phyloP scores from a whole-genome alignment of 1,139 yeast genomes.

The Suhomyces bolitotheri region DNA sequence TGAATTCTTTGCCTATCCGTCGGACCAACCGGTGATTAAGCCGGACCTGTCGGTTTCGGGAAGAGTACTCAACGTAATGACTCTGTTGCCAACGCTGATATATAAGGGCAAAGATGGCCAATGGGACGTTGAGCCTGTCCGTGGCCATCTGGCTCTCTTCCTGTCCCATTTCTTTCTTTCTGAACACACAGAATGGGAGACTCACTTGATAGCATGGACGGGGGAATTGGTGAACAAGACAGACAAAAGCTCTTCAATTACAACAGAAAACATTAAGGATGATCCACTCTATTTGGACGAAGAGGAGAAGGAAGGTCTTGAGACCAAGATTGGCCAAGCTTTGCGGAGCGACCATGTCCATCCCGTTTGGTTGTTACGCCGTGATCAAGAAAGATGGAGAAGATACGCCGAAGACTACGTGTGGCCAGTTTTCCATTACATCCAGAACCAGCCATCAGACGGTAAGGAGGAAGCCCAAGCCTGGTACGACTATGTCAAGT shows the following conservation, averaged over 20 bases:
- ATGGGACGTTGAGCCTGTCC: slow-evolving; percentile 62
- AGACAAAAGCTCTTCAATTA: slow-evolving; percentile 19
- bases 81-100: slow-evolving; percentile 67
- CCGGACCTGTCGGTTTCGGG: slow-evolving; percentile 54
- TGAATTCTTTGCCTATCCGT: slow-evolving; percentile 26
- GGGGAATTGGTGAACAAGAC: slow-evolving; percentile 68
- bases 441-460: slow-evolving; percentile 65
- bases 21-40: slow-evolving; percentile 27
- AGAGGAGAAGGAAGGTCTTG: slow-evolving; percentile 52
- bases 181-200: slow-evolving; percentile 77
- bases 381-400: slow-evolving; percentile 80
- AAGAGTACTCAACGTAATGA: slow-evolving; percentile 65
- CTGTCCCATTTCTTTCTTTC: slow-evolving; percentile 69
- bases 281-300: slow-evolving; percentile 65
- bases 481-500: slow-evolving; percentile 90
- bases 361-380: slow-evolving; percentile 83
- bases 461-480: slow-evolving; percentile 72
- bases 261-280: slow-evolving; percentile 38
- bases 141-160: slow-evolving; percentile 85
- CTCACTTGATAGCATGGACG: slow-evolving; percentile 91
- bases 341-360: slow-evolving; percentile 57
- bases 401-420: slow-evolving; percentile 83
- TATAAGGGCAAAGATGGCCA: slow-evolving; percentile 34
- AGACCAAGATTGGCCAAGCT: slow-evolving; percentile 42
- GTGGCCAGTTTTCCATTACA: slow-evolving; percentile 95